Conservation (phyloP, 208 protist species). For the Phytomonas serpens region DNA sequence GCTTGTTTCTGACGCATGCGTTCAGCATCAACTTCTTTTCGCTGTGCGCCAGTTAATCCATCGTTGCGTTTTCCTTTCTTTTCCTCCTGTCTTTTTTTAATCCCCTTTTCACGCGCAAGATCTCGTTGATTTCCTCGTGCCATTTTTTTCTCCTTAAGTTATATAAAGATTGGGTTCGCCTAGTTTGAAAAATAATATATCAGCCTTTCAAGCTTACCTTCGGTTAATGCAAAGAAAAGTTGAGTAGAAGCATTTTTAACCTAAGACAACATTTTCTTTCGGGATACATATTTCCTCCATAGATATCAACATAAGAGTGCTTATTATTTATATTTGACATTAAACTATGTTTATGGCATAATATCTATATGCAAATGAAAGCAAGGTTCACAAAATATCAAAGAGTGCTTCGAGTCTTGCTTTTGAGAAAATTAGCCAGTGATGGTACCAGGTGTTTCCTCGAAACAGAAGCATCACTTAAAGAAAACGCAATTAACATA, state of each 20-base stretch:
- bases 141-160: conserved; percentile 26
- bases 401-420: background rate
- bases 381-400: background rate
- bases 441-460: conserved; percentile 65
- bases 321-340: background rate
- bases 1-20: conserved; percentile 84
- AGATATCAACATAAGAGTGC: background rate
- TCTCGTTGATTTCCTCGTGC: conserved; percentile 87
- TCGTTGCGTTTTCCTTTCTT: conserved; percentile 65
- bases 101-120: conserved; percentile 80
- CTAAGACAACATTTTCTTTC: background rate
- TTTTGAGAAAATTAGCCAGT: conserved; percentile 38
- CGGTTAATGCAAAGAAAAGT: conserved; percentile 1
- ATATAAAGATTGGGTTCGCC: background rate
- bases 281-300: background rate
- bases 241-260: background rate
- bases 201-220: background rate
- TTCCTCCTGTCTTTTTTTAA: conserved; percentile 75
- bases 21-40: conserved; percentile 82
- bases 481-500: conserved; percentile 32
- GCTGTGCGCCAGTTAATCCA: conserved; percentile 44
- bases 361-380: background rate
- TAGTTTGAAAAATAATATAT: conserved; percentile 5
- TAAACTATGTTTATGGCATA: background rate
- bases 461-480: conserved; percentile 69